Evolutionary conservation across 164 flowering plant genomes (phyloP).

Genomic region (Sextonia rubra): DNA sequence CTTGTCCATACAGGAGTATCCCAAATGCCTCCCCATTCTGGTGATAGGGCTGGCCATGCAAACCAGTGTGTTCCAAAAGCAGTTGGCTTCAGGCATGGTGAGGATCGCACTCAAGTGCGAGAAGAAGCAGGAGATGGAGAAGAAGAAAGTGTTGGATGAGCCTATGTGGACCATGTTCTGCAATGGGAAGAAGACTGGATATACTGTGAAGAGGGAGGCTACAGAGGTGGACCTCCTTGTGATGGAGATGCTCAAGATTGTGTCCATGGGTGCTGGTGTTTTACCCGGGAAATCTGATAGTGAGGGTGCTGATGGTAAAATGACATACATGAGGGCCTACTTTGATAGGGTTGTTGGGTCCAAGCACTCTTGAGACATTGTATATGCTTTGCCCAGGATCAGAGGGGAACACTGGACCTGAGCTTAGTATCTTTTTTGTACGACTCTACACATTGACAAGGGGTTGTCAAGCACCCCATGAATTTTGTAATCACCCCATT

Average conservation of each 20-base stretch:
- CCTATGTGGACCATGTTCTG: conserved; percentile 75
- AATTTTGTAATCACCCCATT: no score
- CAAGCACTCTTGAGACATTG: not conserved
- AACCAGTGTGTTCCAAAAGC: conserved; percentile 50
- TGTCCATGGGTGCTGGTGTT: conserved; percentile 84
- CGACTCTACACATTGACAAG: not conserved
- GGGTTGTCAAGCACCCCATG: no score
- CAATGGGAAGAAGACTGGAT: conserved; percentile 66
- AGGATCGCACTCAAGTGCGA: conserved; percentile 75
- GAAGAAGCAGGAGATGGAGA: conserved; percentile 42
- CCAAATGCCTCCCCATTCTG: conserved; percentile 45
- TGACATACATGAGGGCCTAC: conserved; percentile 62
- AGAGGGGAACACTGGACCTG: not conserved
- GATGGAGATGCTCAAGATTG: conserved; percentile 52
- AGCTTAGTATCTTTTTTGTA: not conserved
- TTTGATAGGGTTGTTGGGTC: conserved; percentile 68
- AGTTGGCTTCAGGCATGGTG: conserved; percentile 62
- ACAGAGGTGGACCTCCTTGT: conserved; percentile 56
- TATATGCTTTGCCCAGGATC: conserved; percentile 26
- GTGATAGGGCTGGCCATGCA: conserved; percentile 65
- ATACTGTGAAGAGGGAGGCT: conserved; percentile 54
- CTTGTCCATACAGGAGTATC: conserved; percentile 56
- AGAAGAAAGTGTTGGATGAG: conserved; percentile 51
- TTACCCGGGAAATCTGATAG: conserved; percentile 36
- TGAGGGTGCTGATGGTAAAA: conserved; percentile 37